Evolutionary conservation across 129 eudicot genomes (phyloP).

Genomic region (Helichrysum umbraculigerum): DNA sequence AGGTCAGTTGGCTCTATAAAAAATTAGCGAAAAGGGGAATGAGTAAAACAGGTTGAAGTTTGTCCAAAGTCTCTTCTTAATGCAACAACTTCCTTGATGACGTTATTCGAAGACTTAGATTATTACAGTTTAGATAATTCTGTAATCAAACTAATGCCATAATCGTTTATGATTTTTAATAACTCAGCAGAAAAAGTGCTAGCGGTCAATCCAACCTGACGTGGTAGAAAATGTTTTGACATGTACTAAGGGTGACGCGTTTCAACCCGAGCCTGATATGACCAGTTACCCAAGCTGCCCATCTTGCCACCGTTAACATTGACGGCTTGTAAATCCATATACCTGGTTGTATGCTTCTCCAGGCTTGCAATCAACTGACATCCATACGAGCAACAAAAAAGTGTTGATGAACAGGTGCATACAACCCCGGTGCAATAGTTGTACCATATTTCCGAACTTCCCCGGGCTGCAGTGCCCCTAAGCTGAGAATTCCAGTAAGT

Average conservation of each 20-base stretch:
- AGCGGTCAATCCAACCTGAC: too few relatives aligned
- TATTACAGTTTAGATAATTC: too few relatives aligned
- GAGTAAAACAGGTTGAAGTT: not conserved
- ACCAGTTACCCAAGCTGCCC: too few relatives aligned
- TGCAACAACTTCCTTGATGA: not conserved
- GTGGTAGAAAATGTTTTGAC: too few relatives aligned
- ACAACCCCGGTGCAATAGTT: conserved; percentile 83
- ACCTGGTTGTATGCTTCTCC: conserved; percentile 88
- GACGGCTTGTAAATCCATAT: not conserved
- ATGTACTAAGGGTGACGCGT: too few relatives aligned
- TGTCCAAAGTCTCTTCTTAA: not conserved
- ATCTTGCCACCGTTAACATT: not conserved
- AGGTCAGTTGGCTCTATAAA: not conserved
- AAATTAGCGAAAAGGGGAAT: not conserved
- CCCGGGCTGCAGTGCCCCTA: conserved; percentile 89
- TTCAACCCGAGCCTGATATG: too few relatives aligned
- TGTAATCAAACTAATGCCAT: not conserved
- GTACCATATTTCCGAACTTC: conserved; percentile 86
- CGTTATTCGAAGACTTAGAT: too few relatives aligned
- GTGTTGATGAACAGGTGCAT: conserved; percentile 94
- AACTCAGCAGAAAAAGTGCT: too few relatives aligned
- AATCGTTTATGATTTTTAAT: too few relatives aligned
- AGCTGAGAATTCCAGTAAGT: conserved; percentile 84
- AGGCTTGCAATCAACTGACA: conserved; percentile 90
- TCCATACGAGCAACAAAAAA: conserved; percentile 94